Base-by-base conservation (phyloP, 805 yeast species). In the Lachancea waltii region DNA sequence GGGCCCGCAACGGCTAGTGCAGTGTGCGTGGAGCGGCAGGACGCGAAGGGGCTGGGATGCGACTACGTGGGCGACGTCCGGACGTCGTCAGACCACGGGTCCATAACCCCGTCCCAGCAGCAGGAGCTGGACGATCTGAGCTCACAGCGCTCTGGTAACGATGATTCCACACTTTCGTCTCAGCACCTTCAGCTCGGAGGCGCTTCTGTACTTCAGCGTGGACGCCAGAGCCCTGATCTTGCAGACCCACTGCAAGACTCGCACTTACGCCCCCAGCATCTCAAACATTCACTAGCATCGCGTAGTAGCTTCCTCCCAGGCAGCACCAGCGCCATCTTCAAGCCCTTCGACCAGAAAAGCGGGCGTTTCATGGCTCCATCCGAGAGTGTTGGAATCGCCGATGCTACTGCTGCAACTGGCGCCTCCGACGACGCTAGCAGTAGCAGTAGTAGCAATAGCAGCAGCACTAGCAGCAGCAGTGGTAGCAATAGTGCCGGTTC, bases 311-410 rank as follows among this genome's bases (percentile, higher is more conserved):
- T 33, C 10, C 30, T 42, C 29, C 29, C 30, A 7, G 29, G 35
- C 29, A 22, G 30, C 27, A 26, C 27, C 20, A 30, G 28, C 6
- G 40, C 41, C 5, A 24, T 58, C 7, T 58, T 58, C 40, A 58
- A 58, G 41, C 59, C 53, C 24, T 58, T 58, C 30, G 60, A 58
- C 39, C 42, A 52, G 3, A 50, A 48, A 36, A 57, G 62, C 3
- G 62, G 62, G 5, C 58, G 53, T 24, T 58, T 58, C 42, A 28
- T 56, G 33, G 42, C 36, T 15, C 23, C 21, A 17, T 17, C 6
- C 16, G 30, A 11, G n/a, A n/a, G n/a, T 19, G 24, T 25, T 16
- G 30, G n/a, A n/a, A 15, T 16, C 9, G 7, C 7, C n/a, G 24
- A 17, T 19, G 27, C 27, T 14, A 20, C 35, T 9, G 29, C 35